Evolutionary conservation across 495 filamentous ascomycete genomes (phyloP), one percentile per base, ranked within the genome.

Genomic region (Rhypophila decipiens): DNA sequence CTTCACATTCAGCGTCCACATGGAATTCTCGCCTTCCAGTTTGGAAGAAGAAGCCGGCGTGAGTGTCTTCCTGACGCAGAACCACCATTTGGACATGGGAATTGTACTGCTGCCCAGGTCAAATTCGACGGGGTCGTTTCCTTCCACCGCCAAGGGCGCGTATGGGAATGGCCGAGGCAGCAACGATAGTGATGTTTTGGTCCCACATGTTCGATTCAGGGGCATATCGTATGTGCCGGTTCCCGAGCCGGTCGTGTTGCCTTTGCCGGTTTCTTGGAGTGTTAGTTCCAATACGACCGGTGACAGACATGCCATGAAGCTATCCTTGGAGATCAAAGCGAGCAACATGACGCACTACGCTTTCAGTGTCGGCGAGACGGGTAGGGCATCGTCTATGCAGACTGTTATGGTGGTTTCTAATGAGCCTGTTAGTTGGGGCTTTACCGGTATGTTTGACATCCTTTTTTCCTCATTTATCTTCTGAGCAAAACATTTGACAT

Each of bases 41-140:
- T 4, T 48, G 8, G 68, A 63, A 41, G 59, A 72, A 35, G 70
- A 74, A 44, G 66, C 64, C 23, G 71, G 71, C 9, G 58, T 74
- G 8, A 64, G 68, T 0, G 60, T 67, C 3, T 79, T 79, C 50
- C 55, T 75, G 17, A 73, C 67, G 13, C 74, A 79, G 52, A 75
- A 72, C 51, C 73, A 77, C 46, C 76, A 78, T 42, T 49, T 76
- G 9, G 72, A 77, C 36, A 44, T 79, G 11, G 72, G 74, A n/a
- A 48, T 78, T 18, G 69, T 70, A n/a, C 46, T 70, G 33, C 61
- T 74, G 11, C 64, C 61, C 18, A 49, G 53, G 1, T 49, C 46
- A 18, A 46, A 36, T 17, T 15, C 15, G 2, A 64, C 55, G 15
- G 48, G 51, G 2, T 13, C 54, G 12, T 29, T 57, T 47, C 39